These are phyloP conservation scores for Neurospora hispaniola DNA, from an alignment of 495 filamentous ascomycete genomes.

Conservation along the genomic window DNA sequence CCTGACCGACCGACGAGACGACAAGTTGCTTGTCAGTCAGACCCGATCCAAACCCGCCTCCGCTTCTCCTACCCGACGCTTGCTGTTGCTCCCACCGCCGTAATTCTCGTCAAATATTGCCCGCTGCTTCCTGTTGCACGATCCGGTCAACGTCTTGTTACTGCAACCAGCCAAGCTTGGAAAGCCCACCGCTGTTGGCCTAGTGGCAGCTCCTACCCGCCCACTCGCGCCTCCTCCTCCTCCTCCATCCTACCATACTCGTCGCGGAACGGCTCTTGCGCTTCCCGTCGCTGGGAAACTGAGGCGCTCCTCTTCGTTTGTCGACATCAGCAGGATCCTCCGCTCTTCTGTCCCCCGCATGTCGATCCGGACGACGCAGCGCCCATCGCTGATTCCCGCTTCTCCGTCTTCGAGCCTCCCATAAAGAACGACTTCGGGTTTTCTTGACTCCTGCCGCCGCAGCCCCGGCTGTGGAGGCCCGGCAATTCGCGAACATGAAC, in stretches of 20 bases:
- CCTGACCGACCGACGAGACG: background rate
- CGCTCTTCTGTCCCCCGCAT: constrained; percentile 1
- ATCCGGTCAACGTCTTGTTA: background rate
- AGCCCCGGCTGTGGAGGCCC: constrained; percentile 19
- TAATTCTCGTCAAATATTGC: background rate
- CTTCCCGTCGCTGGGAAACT: background rate
- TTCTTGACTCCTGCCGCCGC: constrained; percentile 6
- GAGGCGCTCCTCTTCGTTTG: background rate
- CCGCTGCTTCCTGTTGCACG: background rate
- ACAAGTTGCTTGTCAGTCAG: background rate
- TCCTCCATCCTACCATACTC: background rate
- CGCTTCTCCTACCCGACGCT: background rate
- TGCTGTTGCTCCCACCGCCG: background rate
- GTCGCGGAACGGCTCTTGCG: background rate
- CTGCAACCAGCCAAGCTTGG: background rate
- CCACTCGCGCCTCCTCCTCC: background rate
- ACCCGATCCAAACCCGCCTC: background rate
- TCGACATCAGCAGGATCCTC: background rate
- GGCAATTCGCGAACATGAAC: constrained; percentile 34
- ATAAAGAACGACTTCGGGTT: background rate
- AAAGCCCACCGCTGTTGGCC: constrained; percentile 1
- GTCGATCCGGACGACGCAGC: constrained; percentile 5
- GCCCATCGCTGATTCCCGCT: background rate
- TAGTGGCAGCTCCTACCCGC: background rate
- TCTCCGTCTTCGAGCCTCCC: background rate